Evolutionary conservation across 2,329 filamentous ascomycete species (phyloP), one percentile per base, ranked within the genome.

Genomic region (Penicillium sp.): DNA sequence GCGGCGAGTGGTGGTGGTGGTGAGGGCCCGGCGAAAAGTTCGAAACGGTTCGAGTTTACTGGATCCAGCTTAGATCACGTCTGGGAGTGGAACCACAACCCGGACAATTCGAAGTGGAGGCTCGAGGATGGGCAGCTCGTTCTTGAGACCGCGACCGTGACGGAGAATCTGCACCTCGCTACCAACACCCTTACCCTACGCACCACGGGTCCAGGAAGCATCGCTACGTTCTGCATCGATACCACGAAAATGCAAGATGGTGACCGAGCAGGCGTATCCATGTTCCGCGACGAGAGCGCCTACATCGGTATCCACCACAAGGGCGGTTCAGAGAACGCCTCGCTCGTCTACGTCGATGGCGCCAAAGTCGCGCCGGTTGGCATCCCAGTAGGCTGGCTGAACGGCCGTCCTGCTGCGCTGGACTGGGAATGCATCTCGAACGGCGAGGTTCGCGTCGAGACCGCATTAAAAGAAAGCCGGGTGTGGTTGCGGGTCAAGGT

Each of bases 71-170:
- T 41, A 5, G 11, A 41, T 5, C 35, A 2, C 35, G 5, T 3
- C 35, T 41, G 35, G 35, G 35, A 41, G 11, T 41, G 35, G 35
- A 41, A 41, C 11, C 35, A 41, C 11, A 41, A 41, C 35, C 35
- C 35, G 13, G 35, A 88, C 15, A 41, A 41, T 9, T 15, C 35
- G 4, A 41, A 41, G 11, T 41, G 35, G 35, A 15, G 9, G 11
- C 11, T 41, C 15, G 35, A 41, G 13, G 11, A 17, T 15, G 35
- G 35, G 1, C 35, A 41, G 11, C 30, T 54, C 13, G 7, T 29
- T 2, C 46, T 57, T 2, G 11, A 9, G 4, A 57, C 55, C 3
- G 55, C 45, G 29, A 23, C 46, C 11, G 29, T 57, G 3, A 57
- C 55, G 7, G 19, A 57, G 3, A 21, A n/a, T 7, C n/a, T 57